Conservation (phyloP, 2,329 filamentous ascomycete species). For the Endocalyx cinctus region DNA sequence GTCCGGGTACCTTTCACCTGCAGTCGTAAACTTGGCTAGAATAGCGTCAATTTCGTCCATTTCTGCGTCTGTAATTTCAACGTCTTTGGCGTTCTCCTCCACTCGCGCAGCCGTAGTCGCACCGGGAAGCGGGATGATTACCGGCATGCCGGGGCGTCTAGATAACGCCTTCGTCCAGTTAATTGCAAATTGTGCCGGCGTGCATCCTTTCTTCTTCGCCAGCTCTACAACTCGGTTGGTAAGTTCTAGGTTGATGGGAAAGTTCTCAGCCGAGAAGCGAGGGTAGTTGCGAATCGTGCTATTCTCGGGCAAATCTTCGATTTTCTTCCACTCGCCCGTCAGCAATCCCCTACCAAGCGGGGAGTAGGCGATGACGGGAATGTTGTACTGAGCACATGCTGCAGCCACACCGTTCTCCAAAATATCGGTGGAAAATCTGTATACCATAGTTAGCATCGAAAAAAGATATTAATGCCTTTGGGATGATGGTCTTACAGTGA, state of each 20-base stretch:
- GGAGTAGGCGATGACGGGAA: constrained; percentile 69
- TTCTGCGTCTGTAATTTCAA: constrained; percentile 47
- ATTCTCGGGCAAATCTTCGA: constrained; percentile 50
- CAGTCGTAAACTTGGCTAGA: constrained; percentile 41
- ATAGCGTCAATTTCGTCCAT: constrained; percentile 45
- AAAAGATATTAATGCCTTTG: neutral
- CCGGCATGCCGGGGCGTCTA: constrained; percentile 46
- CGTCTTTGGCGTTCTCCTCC: constrained; percentile 52
- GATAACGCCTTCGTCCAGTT: constrained; percentile 55
- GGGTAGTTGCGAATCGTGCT: constrained; percentile 45
- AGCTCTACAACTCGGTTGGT: constrained; percentile 53
- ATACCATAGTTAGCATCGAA: constrained; percentile 8
- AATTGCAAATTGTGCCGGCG: constrained; percentile 60
- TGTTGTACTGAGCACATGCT: constrained; percentile 57
- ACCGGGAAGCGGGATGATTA: constrained; percentile 63
- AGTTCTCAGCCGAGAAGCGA: constrained; percentile 59
- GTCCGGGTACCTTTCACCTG: constrained; percentile 45
- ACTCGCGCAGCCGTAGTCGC: constrained; percentile 53
- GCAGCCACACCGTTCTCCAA: constrained; percentile 26
- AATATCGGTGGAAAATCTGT: constrained; percentile 19
- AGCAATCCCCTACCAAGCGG: constrained; percentile 60
- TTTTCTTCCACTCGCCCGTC: constrained; percentile 45
- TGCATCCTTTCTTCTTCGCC: constrained; percentile 56
- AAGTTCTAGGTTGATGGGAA: constrained; percentile 60
- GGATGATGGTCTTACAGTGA: constrained; percentile 20